A percentile compares a stretch with the other conserved stretches of the same genome.
These are phyloP conservation scores for Trichoderma polysporum DNA, from an alignment of 2,329 filamentous ascomycete species.

Conservation along the genomic window DNA sequence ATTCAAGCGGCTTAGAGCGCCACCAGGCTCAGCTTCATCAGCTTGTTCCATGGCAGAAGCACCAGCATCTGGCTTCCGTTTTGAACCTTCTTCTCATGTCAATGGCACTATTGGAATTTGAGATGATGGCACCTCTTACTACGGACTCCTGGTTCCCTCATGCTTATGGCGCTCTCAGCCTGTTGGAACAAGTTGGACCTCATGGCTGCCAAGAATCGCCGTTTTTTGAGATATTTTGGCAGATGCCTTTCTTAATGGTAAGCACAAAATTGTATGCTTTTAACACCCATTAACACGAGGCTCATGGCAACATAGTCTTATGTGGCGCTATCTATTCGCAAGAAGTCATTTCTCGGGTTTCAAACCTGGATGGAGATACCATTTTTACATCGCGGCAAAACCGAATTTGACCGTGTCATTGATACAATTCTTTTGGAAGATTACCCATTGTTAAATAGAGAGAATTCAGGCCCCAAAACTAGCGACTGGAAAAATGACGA, in stretches of 20 bases:
- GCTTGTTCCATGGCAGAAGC: neutral
- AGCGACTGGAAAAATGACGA: neutral
- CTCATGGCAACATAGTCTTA: neutral
- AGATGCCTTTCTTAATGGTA: slow-evolving; percentile 10
- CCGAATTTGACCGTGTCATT: slow-evolving; percentile 15
- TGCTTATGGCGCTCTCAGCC: neutral
- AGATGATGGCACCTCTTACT: slow-evolving; percentile 15
- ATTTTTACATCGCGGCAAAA: slow-evolving; percentile 7
- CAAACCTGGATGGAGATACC: slow-evolving; percentile 5
- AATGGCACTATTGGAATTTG: slow-evolving; percentile 14
- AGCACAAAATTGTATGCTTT: too few relatives aligned
- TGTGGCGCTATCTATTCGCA: neutral
- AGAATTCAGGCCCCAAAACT: neutral
- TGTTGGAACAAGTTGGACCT: neutral
- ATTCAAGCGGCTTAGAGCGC: neutral
- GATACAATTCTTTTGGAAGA: neutral
- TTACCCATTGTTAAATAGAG: neutral
- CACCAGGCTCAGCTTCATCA: slow-evolving; percentile 2
- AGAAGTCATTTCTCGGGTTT: neutral
- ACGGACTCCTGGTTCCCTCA: slow-evolving; percentile 12
- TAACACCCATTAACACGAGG: too few relatives aligned
- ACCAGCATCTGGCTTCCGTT: neutral
- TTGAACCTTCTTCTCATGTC: slow-evolving; percentile 4
- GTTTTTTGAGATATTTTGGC: slow-evolving; percentile 18
- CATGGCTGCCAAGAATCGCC: slow-evolving; percentile 9